phyloP scores from a whole-genome alignment of 2,329 filamentous ascomycete genomes.

The Diaporthe citrichinensis region DNA sequence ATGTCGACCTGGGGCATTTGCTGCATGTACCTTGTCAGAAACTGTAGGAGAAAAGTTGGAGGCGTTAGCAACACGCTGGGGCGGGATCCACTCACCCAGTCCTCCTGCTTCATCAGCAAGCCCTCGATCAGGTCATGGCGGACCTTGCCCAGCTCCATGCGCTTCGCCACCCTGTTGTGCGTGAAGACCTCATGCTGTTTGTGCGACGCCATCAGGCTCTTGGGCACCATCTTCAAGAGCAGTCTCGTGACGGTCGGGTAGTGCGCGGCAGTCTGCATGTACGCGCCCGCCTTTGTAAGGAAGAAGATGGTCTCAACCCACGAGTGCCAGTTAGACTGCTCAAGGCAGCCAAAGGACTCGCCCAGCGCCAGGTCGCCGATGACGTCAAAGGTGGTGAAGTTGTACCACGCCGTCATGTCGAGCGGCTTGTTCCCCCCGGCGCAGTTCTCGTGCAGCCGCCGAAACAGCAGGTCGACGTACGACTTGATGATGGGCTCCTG shows the following conservation, averaged over 20 bases:
- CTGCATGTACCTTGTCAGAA: neutral
- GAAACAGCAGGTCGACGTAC: conserved; percentile 36
- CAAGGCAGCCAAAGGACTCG: conserved; percentile 38
- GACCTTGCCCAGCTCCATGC: conserved; percentile 33
- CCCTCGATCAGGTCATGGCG: conserved; percentile 39
- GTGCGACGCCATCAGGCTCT: conserved; percentile 11
- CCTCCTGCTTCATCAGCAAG: conserved; percentile 28
- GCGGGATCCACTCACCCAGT: conserved; percentile 20
- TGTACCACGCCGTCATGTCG: conserved; percentile 38
- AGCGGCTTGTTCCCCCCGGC: neutral
- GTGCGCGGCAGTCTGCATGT: neutral
- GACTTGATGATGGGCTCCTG: conserved; percentile 40
- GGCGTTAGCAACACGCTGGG: too few species aligned
- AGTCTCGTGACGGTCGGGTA: conserved; percentile 14
- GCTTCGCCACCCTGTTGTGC: conserved; percentile 33
- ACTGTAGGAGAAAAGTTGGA: neutral
- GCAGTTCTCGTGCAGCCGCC: conserved; percentile 31
- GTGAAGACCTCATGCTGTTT: conserved; percentile 27
- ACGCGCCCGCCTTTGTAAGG: conserved; percentile 20
- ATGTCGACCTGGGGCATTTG: neutral
- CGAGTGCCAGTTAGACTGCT: conserved; percentile 33
- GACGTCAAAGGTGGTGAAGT: conserved; percentile 38
- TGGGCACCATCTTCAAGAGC: conserved; percentile 11
- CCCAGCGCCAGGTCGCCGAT: conserved; percentile 39
- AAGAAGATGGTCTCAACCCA: conserved; percentile 40